A percentile compares a stretch with the other conserved stretches of the same genome.
Evolutionary conservation across 2,329 filamentous ascomycete genomes (phyloP).

Genomic region (Sclerotinia trifoliorum): DNA sequence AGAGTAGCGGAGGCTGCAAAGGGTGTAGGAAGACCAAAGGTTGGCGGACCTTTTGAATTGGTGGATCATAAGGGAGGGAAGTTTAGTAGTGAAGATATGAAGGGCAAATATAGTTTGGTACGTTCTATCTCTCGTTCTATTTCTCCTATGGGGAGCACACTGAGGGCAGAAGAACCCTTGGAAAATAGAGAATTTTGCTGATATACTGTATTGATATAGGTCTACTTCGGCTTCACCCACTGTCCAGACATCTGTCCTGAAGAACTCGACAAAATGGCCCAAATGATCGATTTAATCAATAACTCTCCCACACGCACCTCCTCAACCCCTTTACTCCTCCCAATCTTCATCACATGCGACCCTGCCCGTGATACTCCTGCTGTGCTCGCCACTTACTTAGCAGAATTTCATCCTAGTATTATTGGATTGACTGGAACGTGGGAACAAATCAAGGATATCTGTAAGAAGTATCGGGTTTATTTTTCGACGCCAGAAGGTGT

Average conservation of each 20-base stretch:
- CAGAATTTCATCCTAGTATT: constrained; percentile 85
- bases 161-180: neutral
- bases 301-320: constrained; percentile 39
- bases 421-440: constrained; percentile 90
- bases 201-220: constrained; percentile 47
- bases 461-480: constrained; percentile 95
- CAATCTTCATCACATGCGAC: constrained; percentile 94
- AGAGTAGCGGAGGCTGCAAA: constrained; percentile 89
- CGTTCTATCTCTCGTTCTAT: constrained; percentile 37
- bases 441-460: constrained; percentile 88
- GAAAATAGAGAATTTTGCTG: neutral
- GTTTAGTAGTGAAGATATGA: constrained; percentile 78
- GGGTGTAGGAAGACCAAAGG: constrained; percentile 87
- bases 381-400: constrained; percentile 80
- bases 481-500: constrained; percentile 90
- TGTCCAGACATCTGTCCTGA: constrained; percentile 99
- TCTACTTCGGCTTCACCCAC: constrained; percentile 98
- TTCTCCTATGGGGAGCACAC: neutral
- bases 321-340: constrained; percentile 50
- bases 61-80: constrained; percentile 76
- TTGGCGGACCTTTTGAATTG: constrained; percentile 82
- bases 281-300: constrained; percentile 76
- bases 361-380: constrained; percentile 85
- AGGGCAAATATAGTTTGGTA: constrained; percentile 81
- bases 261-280: constrained; percentile 99